A percentile compares a stretch with the other conserved stretches of the same genome.
phyloP scores from a whole-genome alignment of 1,284 basidiomycete genomes.

The Ustilago hordei region DNA sequence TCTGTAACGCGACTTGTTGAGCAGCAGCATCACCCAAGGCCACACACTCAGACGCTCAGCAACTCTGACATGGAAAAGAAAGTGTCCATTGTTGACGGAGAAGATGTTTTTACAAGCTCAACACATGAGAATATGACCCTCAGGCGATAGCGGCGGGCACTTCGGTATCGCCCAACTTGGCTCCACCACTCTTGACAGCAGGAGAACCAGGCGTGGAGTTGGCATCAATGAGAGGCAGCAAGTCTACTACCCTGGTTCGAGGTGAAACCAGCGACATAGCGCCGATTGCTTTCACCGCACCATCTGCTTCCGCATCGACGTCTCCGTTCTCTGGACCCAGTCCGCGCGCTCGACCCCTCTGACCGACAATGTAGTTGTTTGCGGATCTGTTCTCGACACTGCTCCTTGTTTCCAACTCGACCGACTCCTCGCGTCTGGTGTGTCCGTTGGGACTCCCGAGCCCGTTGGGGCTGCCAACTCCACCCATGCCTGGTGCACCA shows the following conservation, averaged over 20 bases:
- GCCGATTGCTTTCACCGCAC: slow-evolving; percentile 17
- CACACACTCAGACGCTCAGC: background rate
- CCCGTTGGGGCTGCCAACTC: slow-evolving; percentile 15
- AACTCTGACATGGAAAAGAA: background rate
- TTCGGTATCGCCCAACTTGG: slow-evolving; percentile 27
- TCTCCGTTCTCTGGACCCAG: slow-evolving; percentile 32
- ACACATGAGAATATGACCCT: background rate
- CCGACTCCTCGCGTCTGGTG: slow-evolving; percentile 23
- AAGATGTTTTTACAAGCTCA: background rate
- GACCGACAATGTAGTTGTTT: slow-evolving; percentile 41
- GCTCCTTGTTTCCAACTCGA: slow-evolving; percentile 37
- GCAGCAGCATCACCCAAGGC: background rate
- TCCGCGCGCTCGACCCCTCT: slow-evolving; percentile 37
- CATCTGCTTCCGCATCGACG: slow-evolving; percentile 10
- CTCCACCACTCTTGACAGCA: slow-evolving; percentile 8
- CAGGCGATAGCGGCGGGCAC: slow-evolving; percentile 37
- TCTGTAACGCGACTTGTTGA: background rate
- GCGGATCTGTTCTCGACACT: slow-evolving; percentile 33
- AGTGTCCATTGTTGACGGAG: slow-evolving; percentile 1
- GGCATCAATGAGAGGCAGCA: slow-evolving; percentile 38
- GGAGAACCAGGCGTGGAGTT: slow-evolving; percentile 32
- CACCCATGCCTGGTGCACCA: slow-evolving; percentile 15
- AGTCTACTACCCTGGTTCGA: background rate
- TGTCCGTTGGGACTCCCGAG: slow-evolving; percentile 14
- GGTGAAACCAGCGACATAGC: slow-evolving; percentile 14